Base-by-base conservation (phyloP, 2,329 filamentous ascomycete genomes). In the Colletotrichum siamense region DNA sequence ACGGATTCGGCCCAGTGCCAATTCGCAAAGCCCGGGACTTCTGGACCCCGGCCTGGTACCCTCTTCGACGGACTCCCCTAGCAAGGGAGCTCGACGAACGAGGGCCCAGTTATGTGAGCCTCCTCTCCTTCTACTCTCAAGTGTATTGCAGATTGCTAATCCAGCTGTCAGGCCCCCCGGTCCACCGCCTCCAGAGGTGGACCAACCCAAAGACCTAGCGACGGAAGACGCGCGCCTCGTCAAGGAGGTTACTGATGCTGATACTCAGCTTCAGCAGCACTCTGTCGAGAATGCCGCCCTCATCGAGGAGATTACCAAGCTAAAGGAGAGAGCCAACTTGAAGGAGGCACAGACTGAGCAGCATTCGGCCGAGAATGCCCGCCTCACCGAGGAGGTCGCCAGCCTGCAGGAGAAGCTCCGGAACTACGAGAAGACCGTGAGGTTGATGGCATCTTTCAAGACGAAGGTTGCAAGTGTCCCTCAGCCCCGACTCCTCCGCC, bases 31-130 rank as follows among this genome's bases (percentile, higher is more conserved):
- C 73, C 73, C 69, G 49, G 69, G 69, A 72, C 18, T 57, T 36
- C 62, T 72, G 73, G 69, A 64, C 64, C 73, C 73, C 64, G 69
- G 73, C 73, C 73, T 72, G 73, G 62, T 10, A 30, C 13, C 13
- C 26, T 34, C 69, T 61, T 26, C 26, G 55, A 24, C 30, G 61
- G 9, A 49, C 22, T 61, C 26, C 16, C 62, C 62, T 75, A 75
- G 73, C 28, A 55, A n/a, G 32, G 62, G 73, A 32, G 65, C 52
- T 18, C 12, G 32, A 39, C 52, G 49, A 26, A 18, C 18, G 52
- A 15, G 39, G 16, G 44, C 12, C 62, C 52, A 62, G 69, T 67
- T 72, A 75, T 72, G 73, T 75, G 62, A 75, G 73, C 22, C 22
- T 66, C n/a, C 32, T 22, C 34, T 13, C 59, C 16, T 28, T 28